A percentile compares a stretch with the other conserved stretches of the same genome.
Conservation (phyloP, 495 filamentous ascomycete species). For the Aspergillus heteromorphus region DNA sequence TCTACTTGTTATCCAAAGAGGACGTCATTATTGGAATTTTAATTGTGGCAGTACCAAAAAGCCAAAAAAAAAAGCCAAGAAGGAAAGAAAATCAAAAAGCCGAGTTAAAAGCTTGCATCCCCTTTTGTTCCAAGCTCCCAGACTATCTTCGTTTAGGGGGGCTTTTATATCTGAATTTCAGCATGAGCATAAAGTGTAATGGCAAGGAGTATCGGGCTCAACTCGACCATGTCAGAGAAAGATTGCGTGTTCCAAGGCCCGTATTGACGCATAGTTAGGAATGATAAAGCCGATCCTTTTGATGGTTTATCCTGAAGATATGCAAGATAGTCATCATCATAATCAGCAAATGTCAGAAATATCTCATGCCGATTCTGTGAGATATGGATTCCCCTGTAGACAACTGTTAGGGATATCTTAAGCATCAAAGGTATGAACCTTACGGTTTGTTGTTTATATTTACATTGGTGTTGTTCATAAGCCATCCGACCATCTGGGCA, state of each 20-base stretch:
- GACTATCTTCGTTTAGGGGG: no score
- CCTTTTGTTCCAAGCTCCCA: no score
- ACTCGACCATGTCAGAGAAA: neutral
- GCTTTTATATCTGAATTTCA: neutral
- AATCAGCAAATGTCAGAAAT: slow-evolving; percentile 9
- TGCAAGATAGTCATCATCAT: slow-evolving; percentile 7
- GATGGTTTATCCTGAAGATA: slow-evolving; percentile 8
- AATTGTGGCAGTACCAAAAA: no score
- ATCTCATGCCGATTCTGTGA: slow-evolving; percentile 17
- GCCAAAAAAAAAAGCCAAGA: no score
- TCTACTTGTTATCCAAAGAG: no score
- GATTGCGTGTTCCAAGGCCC: neutral
- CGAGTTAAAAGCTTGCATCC: no score
- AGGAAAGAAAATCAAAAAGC: no score
- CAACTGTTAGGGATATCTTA: neutral
- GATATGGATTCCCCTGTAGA: slow-evolving; percentile 7
- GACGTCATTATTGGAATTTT: no score
- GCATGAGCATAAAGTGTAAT: neutral
- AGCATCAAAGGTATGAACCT: neutral
- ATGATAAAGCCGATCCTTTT: neutral
- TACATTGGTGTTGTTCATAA: neutral
- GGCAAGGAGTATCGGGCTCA: slow-evolving; percentile 3
- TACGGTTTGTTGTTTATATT: neutral
- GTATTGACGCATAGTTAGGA: slow-evolving; percentile 8
- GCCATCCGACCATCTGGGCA: slow-evolving; percentile 11